Conservation (phyloP, 2,329 filamentous ascomycete species). For the Aureobasidium musti region DNA sequence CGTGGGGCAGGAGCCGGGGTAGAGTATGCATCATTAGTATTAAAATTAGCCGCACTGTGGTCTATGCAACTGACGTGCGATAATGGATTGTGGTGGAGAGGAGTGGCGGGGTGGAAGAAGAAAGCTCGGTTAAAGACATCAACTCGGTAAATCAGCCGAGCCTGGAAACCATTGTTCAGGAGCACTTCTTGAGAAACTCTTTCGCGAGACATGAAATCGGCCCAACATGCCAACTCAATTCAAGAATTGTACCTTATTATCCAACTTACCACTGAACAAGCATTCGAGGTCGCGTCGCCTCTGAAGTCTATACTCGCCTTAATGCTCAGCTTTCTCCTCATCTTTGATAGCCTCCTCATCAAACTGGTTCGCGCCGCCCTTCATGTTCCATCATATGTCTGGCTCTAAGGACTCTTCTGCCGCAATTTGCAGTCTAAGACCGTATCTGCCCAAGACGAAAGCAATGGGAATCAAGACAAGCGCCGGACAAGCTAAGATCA, state of each 20-base stretch:
- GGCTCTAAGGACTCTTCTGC: slow-evolving; percentile 45
- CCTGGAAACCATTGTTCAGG: background rate
- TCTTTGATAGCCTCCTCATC: background rate
- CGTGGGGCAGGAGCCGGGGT: slow-evolving; percentile 13
- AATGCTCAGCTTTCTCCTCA: background rate
- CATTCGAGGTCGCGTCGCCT: background rate
- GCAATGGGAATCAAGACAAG: slow-evolving; percentile 37
- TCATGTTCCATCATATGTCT: slow-evolving; percentile 39
- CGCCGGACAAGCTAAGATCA: slow-evolving; percentile 39
- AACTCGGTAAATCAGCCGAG: background rate
- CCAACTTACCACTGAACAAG: background rate
- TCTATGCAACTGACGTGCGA: slow-evolving; percentile 8
- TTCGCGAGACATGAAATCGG: background rate
- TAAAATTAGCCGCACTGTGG: slow-evolving; percentile 14
- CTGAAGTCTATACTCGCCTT: background rate
- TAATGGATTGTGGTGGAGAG: slow-evolving; percentile 1
- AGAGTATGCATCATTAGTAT: background rate
- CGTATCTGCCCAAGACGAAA: slow-evolving; percentile 40
- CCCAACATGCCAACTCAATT: background rate
- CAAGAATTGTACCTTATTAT: background rate
- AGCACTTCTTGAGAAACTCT: background rate
- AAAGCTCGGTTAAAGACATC: slow-evolving; percentile 8
- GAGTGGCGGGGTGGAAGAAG: background rate
- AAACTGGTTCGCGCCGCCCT: background rate
- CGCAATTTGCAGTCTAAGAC: slow-evolving; percentile 42